Base-by-base conservation (phyloP, 805 yeast genomes). In the Soucietia sequanensis region DNA sequence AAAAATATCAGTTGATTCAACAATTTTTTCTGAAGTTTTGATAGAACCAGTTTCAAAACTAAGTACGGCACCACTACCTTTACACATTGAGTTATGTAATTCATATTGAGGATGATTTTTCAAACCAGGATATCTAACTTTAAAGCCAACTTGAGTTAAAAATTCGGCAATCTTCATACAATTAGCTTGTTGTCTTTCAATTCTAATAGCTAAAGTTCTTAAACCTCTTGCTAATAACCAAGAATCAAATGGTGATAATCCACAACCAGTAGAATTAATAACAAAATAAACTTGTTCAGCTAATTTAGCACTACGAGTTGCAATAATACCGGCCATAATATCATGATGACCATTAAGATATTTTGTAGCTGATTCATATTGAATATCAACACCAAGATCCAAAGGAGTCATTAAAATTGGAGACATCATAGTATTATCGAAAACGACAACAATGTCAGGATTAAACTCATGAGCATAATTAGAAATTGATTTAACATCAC, bases 401-500 rank as follows among this genome's bases (percentile, higher is more conserved):
- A 90, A 70, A 4, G 98, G 97, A 16, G 82, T 73, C 80, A 86
- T 80, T 51, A 82, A 71, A 42, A 90, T 61, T 9, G 97, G 97
- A 19, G 95, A 81, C 95, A 90, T 84, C 98, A 90, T 90, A 39
- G 97, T 91, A 70, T 91, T 90, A 64, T 90, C 97, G 42, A 90
- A 90, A 10, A 87, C 95, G 26, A 87, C 80, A 32, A 82, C 56
- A 35, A 84, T 72, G 24, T 80, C 72, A 12, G 95, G 88, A 52
- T 73, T 82, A 27, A 73, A 68, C 27, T 62, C 56, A 54, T 87
- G 93, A 29, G 90, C 89, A 42, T 76, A 68, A 24, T 66, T 65
- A 12, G 89, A 65, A 39, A 89, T 80, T 22, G 77, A 65, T 41
- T 76, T 79, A 34, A 90, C 77, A 56, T 91, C 95, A 39, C 86